phyloP scores from a whole-genome alignment of 1,284 basidiomycete genomes.

The Malassezia psittaci region DNA sequence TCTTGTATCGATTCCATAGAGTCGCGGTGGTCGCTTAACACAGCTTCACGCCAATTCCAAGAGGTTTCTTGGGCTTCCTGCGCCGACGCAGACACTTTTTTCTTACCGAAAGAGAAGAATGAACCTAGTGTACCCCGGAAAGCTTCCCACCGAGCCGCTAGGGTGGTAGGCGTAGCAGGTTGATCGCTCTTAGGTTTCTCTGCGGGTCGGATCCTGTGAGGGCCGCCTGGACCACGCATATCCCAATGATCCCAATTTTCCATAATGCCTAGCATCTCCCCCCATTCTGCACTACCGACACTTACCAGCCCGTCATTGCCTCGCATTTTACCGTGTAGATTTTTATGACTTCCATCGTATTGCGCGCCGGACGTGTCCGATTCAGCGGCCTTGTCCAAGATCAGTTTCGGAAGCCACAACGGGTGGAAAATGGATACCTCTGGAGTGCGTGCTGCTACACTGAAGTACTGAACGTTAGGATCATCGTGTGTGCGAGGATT shows the following conservation, averaged over 20 bases:
- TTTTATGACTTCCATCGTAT: conserved; percentile 41
- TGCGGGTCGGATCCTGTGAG: conserved; percentile 19
- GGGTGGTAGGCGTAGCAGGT: not conserved
- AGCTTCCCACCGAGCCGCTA: not conserved
- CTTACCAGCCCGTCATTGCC: conserved; percentile 93
- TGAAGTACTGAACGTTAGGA: conserved; percentile 75
- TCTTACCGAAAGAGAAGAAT: not conserved
- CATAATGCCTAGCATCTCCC: conserved; percentile 64
- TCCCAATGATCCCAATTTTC: conserved; percentile 96
- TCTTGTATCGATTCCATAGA: not conserved
- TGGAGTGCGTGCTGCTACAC: conserved; percentile 67
- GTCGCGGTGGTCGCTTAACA: conserved; percentile 9
- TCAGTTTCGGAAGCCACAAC: conserved; percentile 88
- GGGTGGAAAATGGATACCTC: conserved; percentile 79
- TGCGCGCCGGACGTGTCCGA: conserved; percentile 32
- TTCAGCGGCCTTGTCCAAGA: conserved; percentile 62
- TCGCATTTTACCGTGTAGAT: conserved; percentile 54
- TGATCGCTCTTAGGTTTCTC: not conserved
- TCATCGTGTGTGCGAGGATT: conserved; percentile 83
- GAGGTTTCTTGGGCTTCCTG: not conserved
- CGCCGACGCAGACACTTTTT: not conserved
- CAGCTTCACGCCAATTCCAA: conserved; percentile 15
- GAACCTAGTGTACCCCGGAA: not conserved
- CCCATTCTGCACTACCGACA: conserved; percentile 51
- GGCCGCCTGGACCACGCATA: conserved; percentile 64